These are phyloP conservation scores for Karstenula rhodostoma DNA, from an alignment of 2,329 filamentous ascomycete genomes.

Conservation along the genomic window DNA sequence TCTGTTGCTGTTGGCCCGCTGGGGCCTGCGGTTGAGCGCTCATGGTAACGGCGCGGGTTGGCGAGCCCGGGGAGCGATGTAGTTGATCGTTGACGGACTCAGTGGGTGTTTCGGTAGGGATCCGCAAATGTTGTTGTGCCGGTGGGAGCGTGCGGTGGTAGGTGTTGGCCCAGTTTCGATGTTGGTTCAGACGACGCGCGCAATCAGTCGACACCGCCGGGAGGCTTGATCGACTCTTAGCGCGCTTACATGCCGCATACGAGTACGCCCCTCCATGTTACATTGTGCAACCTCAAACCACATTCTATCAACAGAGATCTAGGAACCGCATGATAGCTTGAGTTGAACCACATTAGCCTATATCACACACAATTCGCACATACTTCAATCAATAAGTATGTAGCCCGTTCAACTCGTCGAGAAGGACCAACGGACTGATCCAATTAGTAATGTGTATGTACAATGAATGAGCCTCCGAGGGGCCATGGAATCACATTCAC, in stretches of 20 bases:
- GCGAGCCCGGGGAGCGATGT: not conserved
- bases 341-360: too few species aligned
- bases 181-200: conserved; percentile 7
- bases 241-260: not conserved
- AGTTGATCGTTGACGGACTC: not conserved
- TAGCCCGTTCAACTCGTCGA: too few species aligned
- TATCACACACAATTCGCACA: too few species aligned
- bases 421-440: too few species aligned
- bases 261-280: too few species aligned
- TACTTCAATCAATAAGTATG: too few species aligned
- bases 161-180: not conserved
- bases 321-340: too few species aligned
- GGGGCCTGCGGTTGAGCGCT: conserved; percentile 39
- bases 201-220: not conserved
- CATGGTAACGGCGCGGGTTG: conserved; percentile 34
- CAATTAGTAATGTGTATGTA: too few species aligned
- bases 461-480: too few species aligned
- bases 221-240: conserved; percentile 9
- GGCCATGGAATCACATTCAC: too few species aligned
- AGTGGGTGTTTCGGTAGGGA: not conserved
- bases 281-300: too few species aligned
- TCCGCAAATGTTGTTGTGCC: not conserved
- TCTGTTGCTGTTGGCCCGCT: conserved; percentile 27
- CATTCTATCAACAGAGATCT: too few species aligned
- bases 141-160: not conserved